A percentile compares a stretch with the other conserved stretches of the same genome.
Evolutionary conservation across 306 rosid genomes (phyloP).

Genomic region (Ormosia emarginata): DNA sequence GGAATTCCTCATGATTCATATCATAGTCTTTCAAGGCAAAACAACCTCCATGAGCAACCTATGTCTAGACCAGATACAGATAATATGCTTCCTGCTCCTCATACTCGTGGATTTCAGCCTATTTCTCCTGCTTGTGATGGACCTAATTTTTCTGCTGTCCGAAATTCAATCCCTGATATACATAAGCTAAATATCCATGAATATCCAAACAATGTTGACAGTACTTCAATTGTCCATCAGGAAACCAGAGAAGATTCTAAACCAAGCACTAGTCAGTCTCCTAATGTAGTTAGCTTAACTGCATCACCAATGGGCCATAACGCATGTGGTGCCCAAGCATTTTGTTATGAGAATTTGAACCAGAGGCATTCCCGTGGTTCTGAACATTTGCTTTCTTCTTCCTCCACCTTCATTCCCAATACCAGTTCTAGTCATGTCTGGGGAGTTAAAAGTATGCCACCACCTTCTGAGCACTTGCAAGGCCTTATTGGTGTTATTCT

Average conservation of each 20-base stretch:
- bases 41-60: constrained; percentile 41
- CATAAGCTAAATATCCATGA: constrained; percentile 34
- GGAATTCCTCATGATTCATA: constrained; percentile 26
- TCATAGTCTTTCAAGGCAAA: constrained; percentile 32
- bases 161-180: constrained; percentile 33
- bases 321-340: constrained; percentile 27
- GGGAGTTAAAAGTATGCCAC: constrained; percentile 47
- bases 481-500: constrained; percentile 60
- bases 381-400: constrained; percentile 17
- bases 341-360: constrained; percentile 37
- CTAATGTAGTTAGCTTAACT: constrained; percentile 23
- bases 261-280: constrained; percentile 29
- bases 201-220: constrained; percentile 28
- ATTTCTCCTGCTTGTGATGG: constrained; percentile 29
- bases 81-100: constrained; percentile 22
- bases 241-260: constrained; percentile 35
- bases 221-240: constrained; percentile 29
- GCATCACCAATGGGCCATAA: constrained; percentile 28
- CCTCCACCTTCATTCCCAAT: constrained; percentile 25
- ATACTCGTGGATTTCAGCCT: constrained; percentile 31
- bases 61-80: constrained; percentile 33
- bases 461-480: constrained; percentile 52
- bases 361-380: constrained; percentile 33
- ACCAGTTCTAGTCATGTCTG: constrained; percentile 30
- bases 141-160: constrained; percentile 33